Conservation (phyloP, 2,329 filamentous ascomycete genomes). For the Hypomyces perniciosus region DNA sequence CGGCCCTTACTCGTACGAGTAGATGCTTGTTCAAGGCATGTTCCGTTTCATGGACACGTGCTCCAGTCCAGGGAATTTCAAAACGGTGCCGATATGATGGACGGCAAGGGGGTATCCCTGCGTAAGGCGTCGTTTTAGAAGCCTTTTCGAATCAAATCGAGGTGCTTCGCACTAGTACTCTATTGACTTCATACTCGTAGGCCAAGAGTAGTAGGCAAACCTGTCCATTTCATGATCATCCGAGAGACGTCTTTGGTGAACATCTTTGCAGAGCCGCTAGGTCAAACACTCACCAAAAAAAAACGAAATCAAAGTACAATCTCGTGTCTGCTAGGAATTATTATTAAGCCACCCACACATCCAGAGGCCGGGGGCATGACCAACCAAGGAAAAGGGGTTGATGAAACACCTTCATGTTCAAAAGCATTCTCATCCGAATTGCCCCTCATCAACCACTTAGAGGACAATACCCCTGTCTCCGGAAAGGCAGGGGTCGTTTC, state of each 20-base stretch:
- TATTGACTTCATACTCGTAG: too few species aligned
- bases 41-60: background rate
- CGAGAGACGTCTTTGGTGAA: too few species aligned
- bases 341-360: background rate
- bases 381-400: slow-evolving; percentile 1
- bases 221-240: too few species aligned
- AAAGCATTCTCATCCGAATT: slow-evolving; percentile 19
- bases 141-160: too few species aligned
- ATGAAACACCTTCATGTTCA: background rate
- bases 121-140: background rate
- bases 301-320: too few species aligned
- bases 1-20: background rate
- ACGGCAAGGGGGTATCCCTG: background rate
- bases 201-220: too few species aligned
- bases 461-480: too few species aligned
- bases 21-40: background rate
- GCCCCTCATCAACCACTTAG: background rate
- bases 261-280: too few species aligned
- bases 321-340: too few species aligned
- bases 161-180: too few species aligned
- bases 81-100: background rate
- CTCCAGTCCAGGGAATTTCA: background rate
- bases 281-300: too few species aligned
- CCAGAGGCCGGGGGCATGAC: background rate
- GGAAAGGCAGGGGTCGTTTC: too few species aligned